Evolutionary conservation across 345 rosid species (phyloP), one percentile per base, ranked within the genome.

Genomic region (Aurinia saxatilis): DNA sequence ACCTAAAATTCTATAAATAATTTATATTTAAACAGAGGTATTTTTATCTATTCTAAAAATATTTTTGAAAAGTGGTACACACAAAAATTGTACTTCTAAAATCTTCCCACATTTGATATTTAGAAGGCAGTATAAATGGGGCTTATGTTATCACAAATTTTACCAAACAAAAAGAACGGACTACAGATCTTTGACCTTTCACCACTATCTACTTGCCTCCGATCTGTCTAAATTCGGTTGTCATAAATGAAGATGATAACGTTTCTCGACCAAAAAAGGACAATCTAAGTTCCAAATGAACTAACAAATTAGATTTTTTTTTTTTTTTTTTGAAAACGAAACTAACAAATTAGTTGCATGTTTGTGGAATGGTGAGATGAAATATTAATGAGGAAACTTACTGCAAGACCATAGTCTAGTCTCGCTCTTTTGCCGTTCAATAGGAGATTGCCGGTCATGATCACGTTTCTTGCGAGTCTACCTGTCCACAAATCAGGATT

Each of bases 401-500:
- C 97, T 23, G 79, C 77, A 31, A 55, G 79, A 52, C 92, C 89
- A 45, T 71, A 56, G 39, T 81, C 91, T 7, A 63, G 50, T 58
- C 82, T 81, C 73, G 73, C 77, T 79, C 81, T 90, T 75, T 90
- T 85, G 50, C 99, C 99, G 69, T 93, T 90, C 70, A 90, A 63
- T 58, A 87, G 87, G 48, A 93, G 84, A 72, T 74, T 78, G 55
- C 99, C 99, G n/a, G 96, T 87, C 97, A 87, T 93, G 38, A 90
- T 66, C 71, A 86, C 97, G 61, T 83, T 83, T 73, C 92, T 87
- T 36, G 99, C 86, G 13, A 93, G 89, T 73, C 99, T 84, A 60
- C 97, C 99, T 93, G 93, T 48, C 6, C 6, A 31, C 14, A 18
- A 30, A 7, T 12, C 35, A 10, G 5, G 5, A 17, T 11, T 18